These are phyloP conservation scores for Sporothrix curviconia DNA, from an alignment of 2,329 filamentous ascomycete species.

Conservation along the genomic window DNA sequence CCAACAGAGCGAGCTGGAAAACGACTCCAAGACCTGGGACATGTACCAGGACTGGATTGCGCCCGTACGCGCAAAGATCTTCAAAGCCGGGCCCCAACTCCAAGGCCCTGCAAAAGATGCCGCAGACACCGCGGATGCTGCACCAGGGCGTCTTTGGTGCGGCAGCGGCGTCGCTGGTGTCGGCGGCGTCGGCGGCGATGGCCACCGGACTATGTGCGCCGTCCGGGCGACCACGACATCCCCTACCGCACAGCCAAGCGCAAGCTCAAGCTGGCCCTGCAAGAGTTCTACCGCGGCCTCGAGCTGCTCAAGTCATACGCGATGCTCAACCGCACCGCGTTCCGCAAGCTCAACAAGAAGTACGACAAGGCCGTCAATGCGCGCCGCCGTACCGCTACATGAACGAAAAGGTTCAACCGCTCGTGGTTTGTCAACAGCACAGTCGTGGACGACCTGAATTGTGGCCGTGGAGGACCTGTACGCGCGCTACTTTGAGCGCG, in stretches of 20 bases:
- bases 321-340: constrained; percentile 82
- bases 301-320: constrained; percentile 91
- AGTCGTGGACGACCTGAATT: constrained; percentile 72
- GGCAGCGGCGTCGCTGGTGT: constrained; percentile 2
- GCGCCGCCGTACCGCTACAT: constrained; percentile 74
- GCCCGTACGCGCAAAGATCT: constrained; percentile 48
- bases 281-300: constrained; percentile 87
- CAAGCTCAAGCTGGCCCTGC: constrained; percentile 83
- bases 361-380: constrained; percentile 88
- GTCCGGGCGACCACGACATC: constrained; percentile 54
- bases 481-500: constrained; percentile 86
- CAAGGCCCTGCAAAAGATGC: constrained; percentile 51
- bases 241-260: constrained; percentile 82
- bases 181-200: constrained; percentile 23
- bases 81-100: constrained; percentile 55
- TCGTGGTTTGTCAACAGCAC: constrained; percentile 90
- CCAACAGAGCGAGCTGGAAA: constrained; percentile 22
- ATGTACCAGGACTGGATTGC: constrained; percentile 37
- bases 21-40: constrained; percentile 20
- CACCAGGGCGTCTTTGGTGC: too few species aligned
- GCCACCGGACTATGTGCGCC: constrained; percentile 43
- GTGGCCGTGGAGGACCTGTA: constrained; percentile 83
- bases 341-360: constrained; percentile 97
- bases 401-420: constrained; percentile 82
- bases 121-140: constrained; percentile 41